Percentiles rank a stretch among this genome's conserved stretches.
These are phyloP conservation scores for Trametes sanguinea DNA, from an alignment of 768 basidiomycete genomes.

Conservation along the genomic window DNA sequence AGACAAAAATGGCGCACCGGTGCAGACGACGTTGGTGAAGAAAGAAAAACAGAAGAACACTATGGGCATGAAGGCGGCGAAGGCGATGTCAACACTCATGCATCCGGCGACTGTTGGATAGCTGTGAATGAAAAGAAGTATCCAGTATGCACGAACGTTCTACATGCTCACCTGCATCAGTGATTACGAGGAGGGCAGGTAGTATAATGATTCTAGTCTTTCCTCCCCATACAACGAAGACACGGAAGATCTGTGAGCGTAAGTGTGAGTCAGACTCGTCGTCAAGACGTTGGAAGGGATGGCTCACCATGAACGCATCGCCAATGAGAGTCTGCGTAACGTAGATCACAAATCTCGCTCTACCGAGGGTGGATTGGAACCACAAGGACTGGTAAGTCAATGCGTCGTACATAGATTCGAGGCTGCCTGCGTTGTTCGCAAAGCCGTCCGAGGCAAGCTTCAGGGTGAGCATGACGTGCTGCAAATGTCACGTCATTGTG, in stretches of 20 bases:
- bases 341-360: not conserved
- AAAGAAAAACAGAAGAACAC: slow-evolving; percentile 2
- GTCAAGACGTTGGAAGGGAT: not conserved
- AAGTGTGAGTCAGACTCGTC: not conserved
- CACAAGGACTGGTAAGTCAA: not conserved
- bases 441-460: not conserved
- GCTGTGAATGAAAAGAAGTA: not conserved
- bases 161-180: not conserved
- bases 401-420: not conserved
- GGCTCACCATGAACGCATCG: slow-evolving; percentile 9
- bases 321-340: slow-evolving; percentile 4
- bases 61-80: not conserved
- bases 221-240: slow-evolving; percentile 1
- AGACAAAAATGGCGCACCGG: not conserved
- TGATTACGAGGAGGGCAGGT: slow-evolving; percentile 1
- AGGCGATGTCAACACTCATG: not conserved
- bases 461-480: slow-evolving; percentile 5
- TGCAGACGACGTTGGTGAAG: not conserved
- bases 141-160: not conserved
- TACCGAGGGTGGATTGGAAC: not conserved
- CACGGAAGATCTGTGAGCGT: slow-evolving; percentile 1
- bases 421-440: not conserved
- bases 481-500: not conserved
- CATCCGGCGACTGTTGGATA: not conserved
- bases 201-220: not conserved